These are phyloP conservation scores for Plasmopara viticola DNA, from an alignment of 352 stramenopile species.

Conservation along the genomic window DNA sequence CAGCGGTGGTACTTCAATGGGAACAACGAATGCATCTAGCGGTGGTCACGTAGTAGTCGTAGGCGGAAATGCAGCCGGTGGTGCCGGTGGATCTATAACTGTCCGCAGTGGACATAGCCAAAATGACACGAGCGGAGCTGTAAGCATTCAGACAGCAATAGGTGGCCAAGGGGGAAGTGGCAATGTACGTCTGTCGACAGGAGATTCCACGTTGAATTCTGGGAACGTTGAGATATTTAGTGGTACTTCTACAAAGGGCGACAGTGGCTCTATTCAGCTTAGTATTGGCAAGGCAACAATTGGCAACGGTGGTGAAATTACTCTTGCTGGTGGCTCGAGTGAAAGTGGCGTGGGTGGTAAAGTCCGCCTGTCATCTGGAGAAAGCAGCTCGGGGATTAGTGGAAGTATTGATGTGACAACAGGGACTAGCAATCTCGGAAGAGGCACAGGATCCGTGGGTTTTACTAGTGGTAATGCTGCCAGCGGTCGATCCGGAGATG, in stretches of 20 bases:
- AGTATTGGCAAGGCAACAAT: slow-evolving; percentile 32
- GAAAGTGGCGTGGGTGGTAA: slow-evolving; percentile 30
- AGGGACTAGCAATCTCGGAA: slow-evolving; percentile 9
- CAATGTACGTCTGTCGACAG: slow-evolving; percentile 29
- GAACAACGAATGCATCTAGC: slow-evolving; percentile 25
- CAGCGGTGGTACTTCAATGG: slow-evolving; percentile 32
- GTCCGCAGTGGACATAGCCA: slow-evolving; percentile 41
- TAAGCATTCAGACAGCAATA: slow-evolving; percentile 26
- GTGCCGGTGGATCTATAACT: slow-evolving; percentile 35
- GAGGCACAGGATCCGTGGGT: slow-evolving; percentile 23
- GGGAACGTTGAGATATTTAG: slow-evolving; percentile 46
- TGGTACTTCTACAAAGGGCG: slow-evolving; percentile 35
- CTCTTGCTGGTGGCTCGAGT: slow-evolving; percentile 41
- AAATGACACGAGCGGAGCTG: slow-evolving; percentile 26
- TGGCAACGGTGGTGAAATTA: slow-evolving; percentile 38
- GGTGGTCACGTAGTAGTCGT: slow-evolving; percentile 35
- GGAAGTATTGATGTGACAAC: slow-evolving; percentile 24
- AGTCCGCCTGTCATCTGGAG: slow-evolving; percentile 31
- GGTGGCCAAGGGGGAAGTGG: slow-evolving; percentile 23
- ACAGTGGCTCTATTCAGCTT: slow-evolving; percentile 47
- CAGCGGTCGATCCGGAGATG: slow-evolving; percentile 18
- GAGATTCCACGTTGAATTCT: slow-evolving; percentile 21
- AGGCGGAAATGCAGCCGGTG: slow-evolving; percentile 39
- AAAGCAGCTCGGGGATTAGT: slow-evolving; percentile 26
- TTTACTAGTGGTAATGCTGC: slow-evolving; percentile 25